Base-by-base conservation (phyloP, 1,139 yeast species). In the Suhomyces anneliseae region DNA sequence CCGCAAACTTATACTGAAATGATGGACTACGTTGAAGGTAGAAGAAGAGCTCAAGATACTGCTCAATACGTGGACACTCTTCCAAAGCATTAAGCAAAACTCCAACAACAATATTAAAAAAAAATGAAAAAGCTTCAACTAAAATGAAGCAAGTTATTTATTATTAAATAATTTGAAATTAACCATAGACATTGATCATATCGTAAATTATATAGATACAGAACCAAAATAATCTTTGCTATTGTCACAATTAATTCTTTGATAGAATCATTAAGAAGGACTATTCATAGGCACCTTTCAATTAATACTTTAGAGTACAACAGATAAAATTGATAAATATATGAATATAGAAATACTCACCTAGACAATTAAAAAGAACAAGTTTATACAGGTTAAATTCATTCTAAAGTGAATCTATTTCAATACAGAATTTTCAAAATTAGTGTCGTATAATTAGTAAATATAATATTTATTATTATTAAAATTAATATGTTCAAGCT, bases 1-100 rank as follows among this genome's bases (percentile, higher is more conserved):
- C 97, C 97, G 7, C 89, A 87, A 64, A 83, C 95, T 1, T 90
- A 90, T 63, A 79, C 85, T 26, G 97, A 90, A 66, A 90, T 90
- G 96, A 90, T 90, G 85, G 87, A 84, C 59, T 90, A 87, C 62
- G 77, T 90, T 29, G 92, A 87, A 59, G 97, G 95, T 34, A 82
- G 96, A 69, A 84, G 97, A 74, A 82, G 95, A 68, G 95, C 96
- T 4, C 77, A 76, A 43, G 95, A 86, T 47, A 89, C 96, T 26
- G 92, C 93, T 40, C 76, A 77, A 47, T 89, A 76, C 60, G 88
- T 84, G 9, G 77, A 74, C 47, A 68, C 74, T 19, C 66, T 72
- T 42, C 73, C 74, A 39, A 39, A 38, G 32, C 34, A 39, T 15
- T 15, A 27, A 7, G 24, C 24, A 19, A 19, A 19, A 19, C 4